Evolutionary conservation across 2,329 filamentous ascomycete species (phyloP), one percentile per base, ranked within the genome.

Genomic region (Penicillium janthinellum): DNA sequence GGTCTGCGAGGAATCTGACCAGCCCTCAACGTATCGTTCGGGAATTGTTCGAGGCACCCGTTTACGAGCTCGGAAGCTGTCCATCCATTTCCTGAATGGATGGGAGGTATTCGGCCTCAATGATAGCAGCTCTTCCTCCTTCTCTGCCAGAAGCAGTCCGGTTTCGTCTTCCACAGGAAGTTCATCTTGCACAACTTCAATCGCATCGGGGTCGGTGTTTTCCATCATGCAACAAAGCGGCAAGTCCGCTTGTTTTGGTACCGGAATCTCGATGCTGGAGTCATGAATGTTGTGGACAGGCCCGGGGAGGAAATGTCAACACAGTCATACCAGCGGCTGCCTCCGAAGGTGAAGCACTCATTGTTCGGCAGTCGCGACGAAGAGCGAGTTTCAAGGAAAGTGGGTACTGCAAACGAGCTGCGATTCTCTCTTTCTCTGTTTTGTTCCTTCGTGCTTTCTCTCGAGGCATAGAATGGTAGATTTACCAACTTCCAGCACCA

Each of bases 51-150:
- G 52, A 17, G 60, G 59, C 2, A 59, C 63, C 6, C 63, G 64
- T 64, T 64, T 74, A 47, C 66, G 70, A 15, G 58, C 56, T 31
- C 75, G 73, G 53, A 79, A 72, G 54, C 71, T 76, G 38, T 73
- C 71, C 44, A 78, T 68, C 76, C 77, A 79, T 66, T 68, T 71
- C 52, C 69, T 73, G 64, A 78, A 79, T 14, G 71, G 70, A 54
- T 68, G 60, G 20, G 60, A 50, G 35, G 55, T 49, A 49, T 49
- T 34, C 17, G 63, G 52, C 31, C 44, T 61, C 3, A 67, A 60
- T n/a, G 49, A 47, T 22, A 56, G 45, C 11, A 34, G 56, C 41
- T 47, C 52, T 31, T 47, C 60, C 49, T 45, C 58, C 45, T 55
- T 59, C 45, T 49, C 44, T 37, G 56, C 61, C 17, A 58, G n/a